A percentile compares a stretch with the other conserved stretches of the same genome.
Conservation (phyloP, 768 basidiomycete genomes). For the Botryobasidium botryosum region DNA sequence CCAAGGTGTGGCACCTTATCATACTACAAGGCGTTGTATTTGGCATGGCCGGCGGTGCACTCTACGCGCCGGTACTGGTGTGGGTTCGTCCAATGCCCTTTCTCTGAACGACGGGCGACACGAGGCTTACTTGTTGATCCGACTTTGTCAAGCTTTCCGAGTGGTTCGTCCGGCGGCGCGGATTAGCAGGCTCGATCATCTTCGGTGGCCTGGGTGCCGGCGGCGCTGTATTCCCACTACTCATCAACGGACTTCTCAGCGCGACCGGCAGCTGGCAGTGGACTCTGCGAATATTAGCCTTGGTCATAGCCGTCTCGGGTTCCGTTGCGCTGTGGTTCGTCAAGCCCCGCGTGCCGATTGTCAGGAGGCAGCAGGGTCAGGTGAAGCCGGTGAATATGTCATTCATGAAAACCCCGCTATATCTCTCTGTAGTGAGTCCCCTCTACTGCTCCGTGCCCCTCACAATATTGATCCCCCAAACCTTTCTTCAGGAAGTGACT, state of each 20-base stretch:
- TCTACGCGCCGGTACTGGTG: conserved; percentile 3
- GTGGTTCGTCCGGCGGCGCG: conserved; percentile 5
- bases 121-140: not conserved
- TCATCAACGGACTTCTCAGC: not conserved
- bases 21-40: conserved; percentile 3
- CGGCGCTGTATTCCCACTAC: conserved; percentile 2
- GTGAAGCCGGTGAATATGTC: not conserved
- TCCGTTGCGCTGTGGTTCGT: not conserved
- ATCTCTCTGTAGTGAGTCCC: not conserved
- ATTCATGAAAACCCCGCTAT: not conserved
- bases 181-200: conserved; percentile 1
- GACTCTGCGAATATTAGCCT: conserved; percentile 4
- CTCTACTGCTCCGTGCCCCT: not conserved
- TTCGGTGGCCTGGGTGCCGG: conserved; percentile 1
- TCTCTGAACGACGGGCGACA: too few species aligned
- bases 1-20: conserved; percentile 7
- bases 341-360: conserved; percentile 1
- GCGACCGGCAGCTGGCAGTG: not conserved
- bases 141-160: not conserved
- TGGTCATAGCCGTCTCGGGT: not conserved
- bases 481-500: not conserved
- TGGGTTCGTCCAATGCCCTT: not conserved
- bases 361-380: not conserved
- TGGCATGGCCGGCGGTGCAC: not conserved
- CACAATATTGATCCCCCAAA: not conserved